Base-by-base conservation (phyloP, 1,284 basidiomycete species). In the Volvariella surrecta region DNA sequence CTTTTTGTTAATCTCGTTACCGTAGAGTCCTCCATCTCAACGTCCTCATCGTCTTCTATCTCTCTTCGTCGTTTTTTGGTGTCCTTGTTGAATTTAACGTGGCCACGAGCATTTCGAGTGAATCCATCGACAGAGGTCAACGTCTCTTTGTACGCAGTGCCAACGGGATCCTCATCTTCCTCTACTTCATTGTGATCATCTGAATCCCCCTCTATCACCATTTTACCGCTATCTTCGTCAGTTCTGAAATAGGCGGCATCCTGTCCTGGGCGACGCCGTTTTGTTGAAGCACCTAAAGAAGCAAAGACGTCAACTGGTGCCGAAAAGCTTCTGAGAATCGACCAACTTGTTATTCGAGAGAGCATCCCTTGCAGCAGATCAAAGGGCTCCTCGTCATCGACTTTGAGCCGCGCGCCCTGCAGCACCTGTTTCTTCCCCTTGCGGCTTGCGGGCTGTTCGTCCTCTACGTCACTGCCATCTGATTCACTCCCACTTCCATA, bases 1-100 rank as follows among this genome's bases (percentile, higher is more conserved):
- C 81, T 82, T 51, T 68, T 72, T 55, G 73, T 72, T 57, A 74
- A 80, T 35, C 65, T 59, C 20, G 57, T 54, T 15, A 59, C 53
- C 35, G 57, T 54, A 32, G 64, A 62, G 47, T 77, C 79, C 47
- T 70, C 66, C 79, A 88, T 88, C 54, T 85, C 86, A 38, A 88
- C 66, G 52, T 90, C 88, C 32, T 70, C 75, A 18, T 58, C 65
- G 18, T 74, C 76, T 51, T 82, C 82, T 18, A 69, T 67, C 48
- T 76, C 75, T 43, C 83, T 73, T 48, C 92, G 66, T 45, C 87
- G 76, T 56, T 92, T 89, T 66, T 94, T 95, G 19, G 89, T 95
- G 58, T 97, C 89, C 67, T 98, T 98, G 70, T 97, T 91, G 68
- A 98, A 96, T 64, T 92, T 95, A 58, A 98, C 68, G 30, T 78